Base-by-base conservation (phyloP, 1,139 yeast species). In the Pichia sorboxylosa region DNA sequence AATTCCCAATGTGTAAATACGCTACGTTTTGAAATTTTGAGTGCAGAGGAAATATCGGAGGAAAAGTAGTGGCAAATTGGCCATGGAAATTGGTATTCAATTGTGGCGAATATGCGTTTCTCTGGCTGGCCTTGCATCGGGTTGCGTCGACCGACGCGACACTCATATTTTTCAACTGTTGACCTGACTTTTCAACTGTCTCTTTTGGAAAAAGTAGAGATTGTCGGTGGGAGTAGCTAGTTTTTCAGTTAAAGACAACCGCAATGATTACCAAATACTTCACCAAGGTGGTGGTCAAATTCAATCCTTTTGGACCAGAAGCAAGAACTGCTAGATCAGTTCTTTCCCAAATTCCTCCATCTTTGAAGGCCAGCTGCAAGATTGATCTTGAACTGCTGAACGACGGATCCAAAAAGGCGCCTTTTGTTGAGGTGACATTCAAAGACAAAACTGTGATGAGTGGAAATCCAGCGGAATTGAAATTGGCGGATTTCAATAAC, bases 201-300 rank as follows among this genome's bases (percentile, higher is more conserved):
- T n/a, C n/a, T n/a, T n/a, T n/a, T n/a, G n/a, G n/a, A n/a, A n/a
- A n/a, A n/a, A n/a, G n/a, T n/a, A n/a, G n/a, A n/a, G n/a, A n/a
- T n/a, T n/a, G n/a, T n/a, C n/a, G n/a, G n/a, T n/a, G n/a, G n/a
- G n/a, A n/a, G n/a, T n/a, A n/a, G n/a, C n/a, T n/a, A n/a, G n/a
- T 11, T 19, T 19, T 11, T 19, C 11, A 19, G 14, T 27, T 22
- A 4, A 14, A n/a, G 21, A 11, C 24, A 25, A n/a, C n/a, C 8
- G 14, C 14, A 8, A 83, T 84, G 94, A 78, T 84, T 47, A 84
- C 94, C 30, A 82, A 82, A 57, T 83, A 78, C 59, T 81, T 84
- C 57, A 63, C 83, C 25, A 75, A 74, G 47, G 83, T 83, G n/a
- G 61, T 64, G 28, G 83, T 84, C 31, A 75, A 66, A 51, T 84